Conservation (phyloP, 2,329 filamentous ascomycete species). For the Colletotrichum scovillei region DNA sequence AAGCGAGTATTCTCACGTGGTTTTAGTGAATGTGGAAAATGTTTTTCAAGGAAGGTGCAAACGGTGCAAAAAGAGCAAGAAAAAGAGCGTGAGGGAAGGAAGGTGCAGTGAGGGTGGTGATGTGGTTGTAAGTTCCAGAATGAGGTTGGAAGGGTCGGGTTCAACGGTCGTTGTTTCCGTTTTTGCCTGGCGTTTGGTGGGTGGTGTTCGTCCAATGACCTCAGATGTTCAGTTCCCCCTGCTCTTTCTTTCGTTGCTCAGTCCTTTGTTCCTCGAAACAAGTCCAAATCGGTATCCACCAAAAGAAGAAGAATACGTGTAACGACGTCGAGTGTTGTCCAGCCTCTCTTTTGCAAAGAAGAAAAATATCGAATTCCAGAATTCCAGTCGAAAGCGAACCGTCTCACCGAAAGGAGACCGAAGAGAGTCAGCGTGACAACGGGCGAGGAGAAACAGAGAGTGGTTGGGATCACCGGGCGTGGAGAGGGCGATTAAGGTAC, state of each 20-base stretch:
- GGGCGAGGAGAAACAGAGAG: slow-evolving; percentile 25
- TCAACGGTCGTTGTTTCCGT: slow-evolving; percentile 30
- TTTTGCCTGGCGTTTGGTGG: neutral
- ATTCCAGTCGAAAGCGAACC: slow-evolving; percentile 8
- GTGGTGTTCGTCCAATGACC: slow-evolving; percentile 3
- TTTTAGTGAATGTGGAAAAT: slow-evolving; percentile 4
- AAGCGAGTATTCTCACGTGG: slow-evolving; percentile 20
- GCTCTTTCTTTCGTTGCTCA: neutral
- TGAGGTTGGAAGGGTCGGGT: slow-evolving; percentile 27
- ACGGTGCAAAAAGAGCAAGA: slow-evolving; percentile 6
- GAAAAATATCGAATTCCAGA: slow-evolving; percentile 19
- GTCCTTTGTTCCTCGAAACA: slow-evolving; percentile 2
- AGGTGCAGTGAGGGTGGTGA: slow-evolving; percentile 7
- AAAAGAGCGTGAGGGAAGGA: slow-evolving; percentile 14
- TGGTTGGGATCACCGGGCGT: slow-evolving; percentile 16
- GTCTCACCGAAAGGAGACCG: slow-evolving; percentile 16
- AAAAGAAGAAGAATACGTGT: neutral
- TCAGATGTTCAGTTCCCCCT: neutral
- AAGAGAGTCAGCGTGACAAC: slow-evolving; percentile 26
- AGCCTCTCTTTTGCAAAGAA: slow-evolving; percentile 26
- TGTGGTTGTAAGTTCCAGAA: slow-evolving; percentile 20
- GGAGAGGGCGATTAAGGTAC: slow-evolving; percentile 22
- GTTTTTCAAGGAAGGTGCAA: slow-evolving; percentile 1
- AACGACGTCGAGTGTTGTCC: slow-evolving; percentile 5
- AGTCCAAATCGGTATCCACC: neutral